Base-by-base conservation (phyloP, 129 eudicot species). In the Cynara cardunculus region DNA sequence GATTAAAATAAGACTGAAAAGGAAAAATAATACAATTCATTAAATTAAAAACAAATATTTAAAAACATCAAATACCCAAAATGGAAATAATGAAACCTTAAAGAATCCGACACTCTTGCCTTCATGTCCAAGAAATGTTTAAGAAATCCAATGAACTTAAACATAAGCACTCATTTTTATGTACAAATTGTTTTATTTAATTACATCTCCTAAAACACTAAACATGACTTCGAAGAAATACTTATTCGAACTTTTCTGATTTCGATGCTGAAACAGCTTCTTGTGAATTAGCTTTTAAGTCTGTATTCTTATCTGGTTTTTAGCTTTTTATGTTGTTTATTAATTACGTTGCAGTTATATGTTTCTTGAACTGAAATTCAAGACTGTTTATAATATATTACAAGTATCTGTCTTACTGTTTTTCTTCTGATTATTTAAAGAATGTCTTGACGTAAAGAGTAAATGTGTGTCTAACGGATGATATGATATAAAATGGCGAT, bases 21-120 rank as follows among this genome's bases (percentile, higher is more conserved):
- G 4, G 0, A 26, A 3, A 41, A 73, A 3, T 4, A 11, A 26
- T 39, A 73, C 74, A n/a, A n/a, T 39, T 18, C 0, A 5, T 13
- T 18, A 21, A 41, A 73, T 12, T 7, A 73, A 22, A 21, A 72
- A n/a, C 3, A 39, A 24, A 24, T 35, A 8, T 41, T 73, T 11
- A 7, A 18, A 4, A 61, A 76, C 44, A 76, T 56, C 24, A 49
- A 73, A 11, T 53, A 27, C 69, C 46, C 28, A 78, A 44, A 78
- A 68, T 67, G 37, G 27, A 25, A 35, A 24, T 44, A 32, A 46
- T 32, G 56, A 26, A 74, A 74, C 39, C 61, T 26, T 64, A 22
- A 62, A 34, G 74, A 67, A 26, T 59, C 82, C 82, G 78, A 77
- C 86, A 83, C 72, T 71, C 86, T 77, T 83, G 74, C 78, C 86